Conservation (phyloP, 148 eudicot genomes). For the Agrostemma githago region DNA sequence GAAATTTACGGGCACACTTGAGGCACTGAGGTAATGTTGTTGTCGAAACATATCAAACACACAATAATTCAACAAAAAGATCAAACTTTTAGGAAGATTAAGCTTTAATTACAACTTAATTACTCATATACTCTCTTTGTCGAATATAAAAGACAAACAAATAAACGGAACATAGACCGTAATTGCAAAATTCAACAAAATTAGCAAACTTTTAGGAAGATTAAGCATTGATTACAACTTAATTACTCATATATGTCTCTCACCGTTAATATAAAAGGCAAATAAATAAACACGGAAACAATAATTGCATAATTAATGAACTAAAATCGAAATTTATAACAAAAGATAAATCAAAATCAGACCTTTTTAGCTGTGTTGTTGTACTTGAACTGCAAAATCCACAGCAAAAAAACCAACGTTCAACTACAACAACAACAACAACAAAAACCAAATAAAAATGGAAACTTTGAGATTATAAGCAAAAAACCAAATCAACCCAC, state of each 20-base stretch:
- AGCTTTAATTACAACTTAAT: conserved; percentile 3
- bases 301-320: neutral
- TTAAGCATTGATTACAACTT: neutral
- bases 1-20: no score
- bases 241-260: neutral
- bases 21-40: no score
- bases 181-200: neutral
- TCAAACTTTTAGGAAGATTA: neutral
- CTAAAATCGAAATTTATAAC: neutral
- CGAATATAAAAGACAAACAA: neutral
- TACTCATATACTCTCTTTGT: no score
- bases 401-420: neutral
- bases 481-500: conserved; percentile 26
- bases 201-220: neutral
- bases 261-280: no score
- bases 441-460: neutral
- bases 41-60: no score
- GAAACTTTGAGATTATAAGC: neutral
- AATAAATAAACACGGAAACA: no score
- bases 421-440: neutral
- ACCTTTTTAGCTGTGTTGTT: conserved; percentile 19
- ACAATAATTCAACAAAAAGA: neutral
- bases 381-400: conserved; percentile 10
- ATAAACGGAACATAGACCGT: neutral
- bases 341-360: conserved; percentile 8